These are phyloP conservation scores for Elaeis guineensis DNA, from an alignment of 176 grass and related monocot genomes.

Conservation along the genomic window DNA sequence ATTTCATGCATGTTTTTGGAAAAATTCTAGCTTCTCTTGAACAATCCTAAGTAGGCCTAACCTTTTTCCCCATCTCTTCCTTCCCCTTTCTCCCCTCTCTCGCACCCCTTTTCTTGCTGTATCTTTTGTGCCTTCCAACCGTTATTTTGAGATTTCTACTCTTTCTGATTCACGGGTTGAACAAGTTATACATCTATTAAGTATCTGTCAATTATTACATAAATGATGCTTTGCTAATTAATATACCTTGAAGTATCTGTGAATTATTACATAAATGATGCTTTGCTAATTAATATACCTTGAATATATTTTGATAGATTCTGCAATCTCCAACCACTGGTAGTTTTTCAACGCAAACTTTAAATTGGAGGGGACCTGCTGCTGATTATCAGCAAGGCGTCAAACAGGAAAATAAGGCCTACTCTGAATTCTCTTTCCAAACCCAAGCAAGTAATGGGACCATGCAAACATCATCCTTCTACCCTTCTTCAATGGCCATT, in stretches of 20 bases:
- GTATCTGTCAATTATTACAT: neutral
- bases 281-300: neutral
- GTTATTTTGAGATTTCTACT: too few relatives aligned
- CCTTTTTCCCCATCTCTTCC: too few relatives aligned
- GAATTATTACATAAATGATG: neutral
- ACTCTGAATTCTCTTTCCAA: slow-evolving; percentile 68
- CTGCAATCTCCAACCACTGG: slow-evolving; percentile 73
- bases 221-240: neutral
- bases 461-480: slow-evolving; percentile 17
- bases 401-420: slow-evolving; percentile 38
- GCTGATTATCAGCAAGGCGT: slow-evolving; percentile 22
- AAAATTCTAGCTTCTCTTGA: too few relatives aligned
- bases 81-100: too few relatives aligned
- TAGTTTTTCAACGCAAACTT: slow-evolving; percentile 40
- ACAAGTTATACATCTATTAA: too few relatives aligned
- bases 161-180: too few relatives aligned
- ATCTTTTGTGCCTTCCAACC: too few relatives aligned
- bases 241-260: too few relatives aligned
- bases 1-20: too few relatives aligned
- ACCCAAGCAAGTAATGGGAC: slow-evolving; percentile 24
- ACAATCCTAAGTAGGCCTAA: too few relatives aligned
- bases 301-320: slow-evolving; percentile 26
- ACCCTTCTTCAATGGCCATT: slow-evolving; percentile 7
- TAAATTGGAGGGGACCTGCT: slow-evolving; percentile 41
- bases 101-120: too few relatives aligned